Percentiles rank a stretch among this genome's conserved stretches.
phyloP scores from a whole-genome alignment of 208 protist genomes.

The Leishmania braziliensis region DNA sequence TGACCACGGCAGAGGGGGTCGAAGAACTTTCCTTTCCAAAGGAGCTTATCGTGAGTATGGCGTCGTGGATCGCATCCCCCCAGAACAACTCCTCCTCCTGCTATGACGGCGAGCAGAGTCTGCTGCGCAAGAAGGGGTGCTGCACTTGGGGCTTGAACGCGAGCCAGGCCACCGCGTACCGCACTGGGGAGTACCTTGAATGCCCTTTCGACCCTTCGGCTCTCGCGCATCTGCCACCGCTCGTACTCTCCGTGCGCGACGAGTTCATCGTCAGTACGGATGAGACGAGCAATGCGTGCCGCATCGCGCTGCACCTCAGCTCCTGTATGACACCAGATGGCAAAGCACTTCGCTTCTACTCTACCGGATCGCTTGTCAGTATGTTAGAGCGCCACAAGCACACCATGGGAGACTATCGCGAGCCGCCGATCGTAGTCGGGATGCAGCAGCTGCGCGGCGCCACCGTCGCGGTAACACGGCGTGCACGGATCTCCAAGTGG shows the following conservation, averaged over 20 bases:
- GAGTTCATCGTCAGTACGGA: conserved; percentile 33
- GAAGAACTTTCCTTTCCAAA: conserved; percentile 41
- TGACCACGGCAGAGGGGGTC: conserved; percentile 36
- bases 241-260: conserved; percentile 35
- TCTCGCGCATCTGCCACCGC: conserved; percentile 29
- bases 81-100: not conserved
- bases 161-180: conserved; percentile 21
- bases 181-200: conserved; percentile 37
- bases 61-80: conserved; percentile 35
- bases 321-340: conserved; percentile 9
- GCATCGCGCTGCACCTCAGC: conserved; percentile 40
- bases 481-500: conserved; percentile 8
- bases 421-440: conserved; percentile 56
- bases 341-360: conserved; percentile 42
- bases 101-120: conserved; percentile 4
- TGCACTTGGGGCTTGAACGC: conserved; percentile 32
- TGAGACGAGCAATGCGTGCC: conserved; percentile 22
- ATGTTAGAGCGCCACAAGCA: not conserved
- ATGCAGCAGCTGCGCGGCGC: conserved; percentile 47
- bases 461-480: conserved; percentile 44
- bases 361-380: conserved; percentile 43
- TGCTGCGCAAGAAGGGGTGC: not conserved
- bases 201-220: conserved; percentile 6
- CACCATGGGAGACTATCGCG: conserved; percentile 7
- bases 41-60: conserved; percentile 54